These are phyloP conservation scores for Nemania sp. DNA, from an alignment of 2,329 filamentous ascomycete genomes.

Conservation along the genomic window DNA sequence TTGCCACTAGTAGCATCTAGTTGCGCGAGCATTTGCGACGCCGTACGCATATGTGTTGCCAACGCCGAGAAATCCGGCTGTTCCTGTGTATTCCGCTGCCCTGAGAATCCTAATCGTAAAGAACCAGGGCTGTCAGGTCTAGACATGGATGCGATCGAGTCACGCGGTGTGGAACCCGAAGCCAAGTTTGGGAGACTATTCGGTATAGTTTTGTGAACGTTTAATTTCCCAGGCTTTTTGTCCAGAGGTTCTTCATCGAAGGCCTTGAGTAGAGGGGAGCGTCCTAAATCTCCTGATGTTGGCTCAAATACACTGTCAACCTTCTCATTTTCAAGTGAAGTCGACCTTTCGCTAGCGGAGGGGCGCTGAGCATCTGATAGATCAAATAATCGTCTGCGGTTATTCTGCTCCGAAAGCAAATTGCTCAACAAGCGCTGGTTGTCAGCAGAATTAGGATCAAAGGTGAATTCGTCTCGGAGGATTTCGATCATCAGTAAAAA, in stretches of 20 bases:
- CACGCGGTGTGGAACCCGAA: constrained; percentile 68
- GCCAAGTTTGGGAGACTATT: constrained; percentile 40
- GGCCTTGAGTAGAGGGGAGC: constrained; percentile 69
- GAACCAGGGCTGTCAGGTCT: constrained; percentile 69
- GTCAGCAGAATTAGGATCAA: constrained; percentile 74
- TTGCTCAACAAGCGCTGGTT: constrained; percentile 68
- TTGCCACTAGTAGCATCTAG: constrained; percentile 81
- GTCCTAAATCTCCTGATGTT: constrained; percentile 76
- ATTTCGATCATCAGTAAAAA: constrained; percentile 87
- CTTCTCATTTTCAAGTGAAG: constrained; percentile 46
- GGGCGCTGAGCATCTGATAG: constrained; percentile 68
- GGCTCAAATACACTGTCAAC: constrained; percentile 83
- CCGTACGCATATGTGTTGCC: constrained; percentile 85
- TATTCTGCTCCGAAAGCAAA: constrained; percentile 61
- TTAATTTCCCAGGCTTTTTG: constrained; percentile 40
- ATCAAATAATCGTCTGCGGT: constrained; percentile 67
- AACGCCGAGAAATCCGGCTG: constrained; percentile 82
- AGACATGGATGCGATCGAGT: constrained; percentile 69
- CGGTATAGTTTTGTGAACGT: constrained; percentile 32
- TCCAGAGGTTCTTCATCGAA: constrained; percentile 49
- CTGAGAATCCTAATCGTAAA: constrained; percentile 62
- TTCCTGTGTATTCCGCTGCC: constrained; percentile 60
- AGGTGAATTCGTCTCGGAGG: constrained; percentile 79
- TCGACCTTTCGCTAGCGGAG: constrained; percentile 46
- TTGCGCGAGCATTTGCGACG: constrained; percentile 85